Conservation (phyloP, 352 stramenopile species). For the Aphanomyces stellatus region DNA sequence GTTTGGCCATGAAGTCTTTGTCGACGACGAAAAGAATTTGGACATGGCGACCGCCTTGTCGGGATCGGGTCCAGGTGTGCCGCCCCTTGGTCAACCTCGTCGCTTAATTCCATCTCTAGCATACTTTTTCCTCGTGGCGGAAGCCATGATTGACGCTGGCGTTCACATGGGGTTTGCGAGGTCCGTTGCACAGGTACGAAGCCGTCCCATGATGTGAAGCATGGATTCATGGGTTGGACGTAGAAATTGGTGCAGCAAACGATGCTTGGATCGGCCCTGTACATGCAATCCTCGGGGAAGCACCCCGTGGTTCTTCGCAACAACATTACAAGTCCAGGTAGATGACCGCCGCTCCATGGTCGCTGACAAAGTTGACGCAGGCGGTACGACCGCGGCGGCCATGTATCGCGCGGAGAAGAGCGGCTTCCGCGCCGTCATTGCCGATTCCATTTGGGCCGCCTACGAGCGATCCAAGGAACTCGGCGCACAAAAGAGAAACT, state of each 20-base stretch:
- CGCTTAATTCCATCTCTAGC: no score
- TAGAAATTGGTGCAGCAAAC: conserved; percentile 92
- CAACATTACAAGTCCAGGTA: conserved; percentile 87
- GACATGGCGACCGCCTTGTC: conserved; percentile 93
- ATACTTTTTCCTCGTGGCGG: conserved; percentile 94
- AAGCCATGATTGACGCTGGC: conserved; percentile 92
- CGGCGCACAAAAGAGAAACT: conserved; percentile 43
- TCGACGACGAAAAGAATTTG: conserved; percentile 91
- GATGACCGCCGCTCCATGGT: no score
- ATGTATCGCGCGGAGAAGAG: conserved; percentile 96
- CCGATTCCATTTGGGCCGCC: conserved; percentile 93
- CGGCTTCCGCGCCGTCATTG: conserved; percentile 89
- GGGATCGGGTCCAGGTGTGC: conserved; percentile 82
- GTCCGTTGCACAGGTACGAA: conserved; percentile 80
- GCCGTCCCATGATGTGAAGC: not conserved
- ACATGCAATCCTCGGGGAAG: conserved; percentile 87
- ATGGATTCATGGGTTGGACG: not conserved
- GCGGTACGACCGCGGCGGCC: conserved; percentile 89
- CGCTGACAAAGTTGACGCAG: not conserved
- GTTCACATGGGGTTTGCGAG: conserved; percentile 94
- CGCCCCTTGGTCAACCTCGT: no score
- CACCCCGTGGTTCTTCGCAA: conserved; percentile 90
- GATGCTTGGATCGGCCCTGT: conserved; percentile 88
- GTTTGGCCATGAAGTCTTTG: conserved; percentile 91
- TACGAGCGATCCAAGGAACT: conserved; percentile 93